These are phyloP conservation scores for Tremellales sp. DNA, from an alignment of 1,284 basidiomycete species.

Conservation along the genomic window DNA sequence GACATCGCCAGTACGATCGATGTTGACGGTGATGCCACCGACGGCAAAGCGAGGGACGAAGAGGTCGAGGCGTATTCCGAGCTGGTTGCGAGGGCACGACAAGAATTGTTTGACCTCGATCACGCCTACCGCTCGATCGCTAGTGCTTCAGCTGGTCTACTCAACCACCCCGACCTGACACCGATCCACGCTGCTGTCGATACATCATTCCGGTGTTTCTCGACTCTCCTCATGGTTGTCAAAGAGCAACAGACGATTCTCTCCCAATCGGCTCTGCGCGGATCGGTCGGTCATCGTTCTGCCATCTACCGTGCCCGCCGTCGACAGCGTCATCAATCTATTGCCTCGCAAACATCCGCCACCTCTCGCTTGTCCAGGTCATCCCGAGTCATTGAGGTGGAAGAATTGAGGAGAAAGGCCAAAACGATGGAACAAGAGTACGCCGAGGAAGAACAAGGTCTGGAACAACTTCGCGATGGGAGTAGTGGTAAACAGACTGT, in stretches of 20 bases:
- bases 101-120: constrained; percentile 35
- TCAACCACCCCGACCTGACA: not conserved
- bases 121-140: constrained; percentile 6
- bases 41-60: constrained; percentile 15
- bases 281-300: constrained; percentile 26
- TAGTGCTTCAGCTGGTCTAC: not conserved
- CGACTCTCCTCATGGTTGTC: constrained; percentile 27
- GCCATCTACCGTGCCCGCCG: constrained; percentile 2
- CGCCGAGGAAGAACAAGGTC: constrained; percentile 26
- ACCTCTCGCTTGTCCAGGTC: constrained; percentile 1
- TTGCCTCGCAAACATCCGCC: not conserved
- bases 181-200: constrained; percentile 10
- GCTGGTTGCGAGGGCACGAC: constrained; percentile 34
- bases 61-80: constrained; percentile 30
- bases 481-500: too few species aligned
- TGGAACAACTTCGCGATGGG: too few species aligned
- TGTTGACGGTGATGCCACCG: constrained; percentile 36
- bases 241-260: constrained; percentile 29
- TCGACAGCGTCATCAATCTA: constrained; percentile 2
- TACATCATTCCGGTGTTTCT: constrained; percentile 20
- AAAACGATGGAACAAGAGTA: constrained; percentile 39
- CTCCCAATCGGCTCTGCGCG: constrained; percentile 25
- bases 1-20: constrained; percentile 46
- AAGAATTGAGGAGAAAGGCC: constrained; percentile 1
- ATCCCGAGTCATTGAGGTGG: constrained; percentile 1